Percentiles rank a stretch among this genome's conserved stretches.
phyloP scores from a whole-genome alignment of 768 basidiomycete species.

The Lanmaoa pseudosensibilis region DNA sequence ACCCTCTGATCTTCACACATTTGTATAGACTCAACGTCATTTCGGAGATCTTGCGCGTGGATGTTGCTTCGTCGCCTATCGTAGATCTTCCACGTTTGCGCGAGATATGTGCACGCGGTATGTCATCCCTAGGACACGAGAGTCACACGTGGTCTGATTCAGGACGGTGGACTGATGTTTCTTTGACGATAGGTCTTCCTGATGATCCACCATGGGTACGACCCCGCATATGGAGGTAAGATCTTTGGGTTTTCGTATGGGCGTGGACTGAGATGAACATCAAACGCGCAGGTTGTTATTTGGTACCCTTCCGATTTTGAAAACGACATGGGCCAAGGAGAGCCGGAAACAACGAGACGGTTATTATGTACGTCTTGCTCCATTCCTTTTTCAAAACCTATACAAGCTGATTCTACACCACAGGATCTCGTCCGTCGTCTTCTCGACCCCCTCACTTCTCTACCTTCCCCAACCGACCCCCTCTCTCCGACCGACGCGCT shows the following conservation, averaged over 20 bases:
- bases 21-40: conserved; percentile 49
- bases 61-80: conserved; percentile 41
- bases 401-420: conserved; percentile 12
- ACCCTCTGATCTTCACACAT: not conserved
- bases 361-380: conserved; percentile 61
- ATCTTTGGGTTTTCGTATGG: not conserved
- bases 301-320: conserved; percentile 57
- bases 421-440: conserved; percentile 72
- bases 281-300: conserved; percentile 52
- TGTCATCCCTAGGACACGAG: conserved; percentile 13
- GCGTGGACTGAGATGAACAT: conserved; percentile 3
- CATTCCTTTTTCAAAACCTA: not conserved
- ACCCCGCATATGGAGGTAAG: conserved; percentile 77
- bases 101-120: conserved; percentile 61
- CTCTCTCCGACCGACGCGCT: conserved; percentile 45
- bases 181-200: conserved; percentile 55
- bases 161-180: not conserved
- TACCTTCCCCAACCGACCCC: conserved; percentile 43
- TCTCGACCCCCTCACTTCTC: conserved; percentile 49
- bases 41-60: conserved; percentile 57
- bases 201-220: conserved; percentile 75
- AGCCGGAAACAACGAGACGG: conserved; percentile 59
- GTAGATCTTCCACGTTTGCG: conserved; percentile 60
- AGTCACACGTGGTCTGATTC: not conserved
- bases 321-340: conserved; percentile 59